A percentile compares a stretch with the other conserved stretches of the same genome.
Conservation (phyloP, 225 moss, liverwort and hornwort genomes). For the Bryoerythrophyllum caledonicum region DNA sequence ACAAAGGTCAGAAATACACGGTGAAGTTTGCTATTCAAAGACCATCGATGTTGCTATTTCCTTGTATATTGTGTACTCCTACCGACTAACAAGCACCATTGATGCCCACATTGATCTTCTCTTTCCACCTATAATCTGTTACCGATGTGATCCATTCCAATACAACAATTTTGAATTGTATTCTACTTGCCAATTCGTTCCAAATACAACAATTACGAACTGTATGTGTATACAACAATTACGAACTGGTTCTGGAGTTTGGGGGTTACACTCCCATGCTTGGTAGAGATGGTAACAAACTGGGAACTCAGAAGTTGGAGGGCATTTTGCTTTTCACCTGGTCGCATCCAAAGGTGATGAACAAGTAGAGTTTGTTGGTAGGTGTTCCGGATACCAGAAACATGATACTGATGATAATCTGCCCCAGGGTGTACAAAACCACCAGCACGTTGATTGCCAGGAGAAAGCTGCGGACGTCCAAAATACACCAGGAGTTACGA, state of each 20-base stretch:
- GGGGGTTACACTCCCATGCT: neutral
- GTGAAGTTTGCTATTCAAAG: no score
- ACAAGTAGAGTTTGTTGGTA: constrained; percentile 39
- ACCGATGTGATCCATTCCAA: no score
- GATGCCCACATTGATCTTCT: no score
- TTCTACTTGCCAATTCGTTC: no score
- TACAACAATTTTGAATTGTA: no score
- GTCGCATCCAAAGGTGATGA: constrained; percentile 47
- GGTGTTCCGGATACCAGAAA: constrained; percentile 39
- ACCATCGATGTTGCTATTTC: no score
- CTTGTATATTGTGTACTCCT: no score
- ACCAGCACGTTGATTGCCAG: constrained; percentile 54
- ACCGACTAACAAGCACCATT: no score
- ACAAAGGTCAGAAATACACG: neutral
- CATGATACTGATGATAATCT: constrained; percentile 40
- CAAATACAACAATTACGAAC: no score
- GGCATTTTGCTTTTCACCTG: constrained; percentile 30
- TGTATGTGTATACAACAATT: no score
- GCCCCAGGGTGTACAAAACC: constrained; percentile 40
- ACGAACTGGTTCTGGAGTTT: no score
- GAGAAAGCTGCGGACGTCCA: constrained; percentile 39
- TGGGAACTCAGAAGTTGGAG: neutral
- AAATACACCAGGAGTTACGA: neutral
- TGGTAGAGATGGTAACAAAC: neutral
- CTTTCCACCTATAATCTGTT: no score